Evolutionary conservation across 306 rosid genomes (phyloP), one percentile per base, ranked within the genome.

Genomic region (Cucurbita argyrosperma): DNA sequence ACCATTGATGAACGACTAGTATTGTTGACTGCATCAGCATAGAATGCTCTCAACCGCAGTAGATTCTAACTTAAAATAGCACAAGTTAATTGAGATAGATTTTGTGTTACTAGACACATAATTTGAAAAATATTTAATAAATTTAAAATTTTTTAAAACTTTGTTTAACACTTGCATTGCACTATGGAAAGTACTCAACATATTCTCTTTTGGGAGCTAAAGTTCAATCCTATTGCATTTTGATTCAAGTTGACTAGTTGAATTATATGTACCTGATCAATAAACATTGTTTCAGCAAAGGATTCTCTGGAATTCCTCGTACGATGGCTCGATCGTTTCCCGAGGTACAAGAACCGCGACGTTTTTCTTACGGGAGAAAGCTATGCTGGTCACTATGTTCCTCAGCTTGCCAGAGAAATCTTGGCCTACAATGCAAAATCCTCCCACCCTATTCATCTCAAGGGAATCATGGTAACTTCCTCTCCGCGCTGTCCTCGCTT

Each of bases 371-470:
- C 87, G 1, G 98, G 98, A 51, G 98, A 93, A 83, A 93, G 98
- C 87, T 93, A 93, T 72, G 98, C 98, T 7, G 98, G 98, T 4
- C 98, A 93, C 65, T 93, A 90, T 64, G 98, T 93, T 8, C 98
- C 98, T 71, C 98, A 93, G 78, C 83, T 93, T 38, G 98, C 98
- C 1, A 87, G 76, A 62, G 85, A 86, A 75, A 93, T 90, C 58
- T 42, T 89, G 78, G 81, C 66, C 52, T 82, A 90, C 45, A 93
- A 90, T 79, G 21, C 79, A 14, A 76, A 83, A 10, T 79, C 90
- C 54, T 84, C 83, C 43, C 82, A 86, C 70, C 89, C 87, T 8
- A 86, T 93, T 62, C 91, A 83, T 78, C 89, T 93, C 65, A 86
- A 86, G 77, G 98, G 98, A 64, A 85, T 90, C 15, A 85, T 93